Conservation (phyloP, 2,329 filamentous ascomycete species). For the Alternaria sp. region DNA sequence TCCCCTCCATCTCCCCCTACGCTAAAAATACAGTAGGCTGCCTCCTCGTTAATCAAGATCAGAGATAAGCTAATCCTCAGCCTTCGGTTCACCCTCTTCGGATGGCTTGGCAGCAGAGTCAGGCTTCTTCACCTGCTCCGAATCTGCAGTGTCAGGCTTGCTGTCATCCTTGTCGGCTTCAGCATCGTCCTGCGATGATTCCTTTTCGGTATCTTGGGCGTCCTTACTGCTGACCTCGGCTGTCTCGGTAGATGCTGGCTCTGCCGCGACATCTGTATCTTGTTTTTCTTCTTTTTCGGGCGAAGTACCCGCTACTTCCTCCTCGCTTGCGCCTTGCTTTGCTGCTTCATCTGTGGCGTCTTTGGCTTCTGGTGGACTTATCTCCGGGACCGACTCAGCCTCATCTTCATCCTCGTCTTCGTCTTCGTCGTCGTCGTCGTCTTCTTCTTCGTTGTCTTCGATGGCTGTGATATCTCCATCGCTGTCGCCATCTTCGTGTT, state of each 20-base stretch:
- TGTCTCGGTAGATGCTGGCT: constrained; percentile 8
- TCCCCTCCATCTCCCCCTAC: not conserved
- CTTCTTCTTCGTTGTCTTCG: constrained; percentile 26
- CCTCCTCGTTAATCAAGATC: not conserved
- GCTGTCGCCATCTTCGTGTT: constrained; percentile 12
- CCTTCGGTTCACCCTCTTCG: constrained; percentile 17
- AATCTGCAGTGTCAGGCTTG: constrained; percentile 1
- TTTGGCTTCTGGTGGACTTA: constrained; percentile 18
- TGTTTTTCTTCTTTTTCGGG: constrained; percentile 20
- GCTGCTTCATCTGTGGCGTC: constrained; percentile 22
- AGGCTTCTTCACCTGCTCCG: constrained; percentile 28
- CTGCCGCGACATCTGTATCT: constrained; percentile 9
- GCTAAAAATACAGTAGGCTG: constrained; percentile 9
- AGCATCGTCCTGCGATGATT: constrained; percentile 7
- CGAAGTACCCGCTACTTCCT: constrained; percentile 19
- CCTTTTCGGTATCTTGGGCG: constrained; percentile 5
- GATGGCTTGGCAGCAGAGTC: constrained; percentile 11
- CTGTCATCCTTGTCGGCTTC: constrained; percentile 7
- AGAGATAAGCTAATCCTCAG: constrained; percentile 8
- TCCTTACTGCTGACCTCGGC: constrained; percentile 9
- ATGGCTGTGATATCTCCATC: constrained; percentile 21
- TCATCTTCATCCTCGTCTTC: constrained; percentile 16
- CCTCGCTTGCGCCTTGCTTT: constrained; percentile 30
- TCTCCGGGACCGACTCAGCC: constrained; percentile 30
- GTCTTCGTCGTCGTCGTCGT: constrained; percentile 24